Evolutionary conservation across 345 rosid genomes (phyloP).

Genomic region (Eucalyptus cladocalyx): DNA sequence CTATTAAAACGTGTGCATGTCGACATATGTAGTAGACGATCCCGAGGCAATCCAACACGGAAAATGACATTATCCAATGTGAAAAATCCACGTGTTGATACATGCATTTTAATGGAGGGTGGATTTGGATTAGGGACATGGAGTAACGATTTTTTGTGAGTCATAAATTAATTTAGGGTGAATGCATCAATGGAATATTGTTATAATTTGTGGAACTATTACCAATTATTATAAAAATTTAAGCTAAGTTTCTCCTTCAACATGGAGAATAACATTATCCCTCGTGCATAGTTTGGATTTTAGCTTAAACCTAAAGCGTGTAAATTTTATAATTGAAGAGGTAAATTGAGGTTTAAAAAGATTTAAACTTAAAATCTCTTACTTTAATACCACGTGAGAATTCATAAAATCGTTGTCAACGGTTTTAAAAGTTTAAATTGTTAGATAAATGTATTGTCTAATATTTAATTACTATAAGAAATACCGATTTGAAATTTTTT

Average conservation of each 20-base stretch:
- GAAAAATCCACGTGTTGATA: not conserved
- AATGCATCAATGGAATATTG: no score
- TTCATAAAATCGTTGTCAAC: fast-evolving
- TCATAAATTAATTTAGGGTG: not conserved
- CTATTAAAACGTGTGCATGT: not conserved
- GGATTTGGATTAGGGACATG: not conserved
- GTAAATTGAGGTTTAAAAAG: fast-evolving
- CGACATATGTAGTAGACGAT: not conserved
- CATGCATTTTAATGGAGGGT: not conserved
- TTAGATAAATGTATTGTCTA: fast-evolving
- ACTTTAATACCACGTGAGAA: fast-evolving
- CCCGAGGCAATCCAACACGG: not conserved
- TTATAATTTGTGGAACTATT: fast-evolving
- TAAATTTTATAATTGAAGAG: no score
- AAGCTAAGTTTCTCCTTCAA: no score
- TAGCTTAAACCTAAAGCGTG: no score
- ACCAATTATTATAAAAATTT: fast-evolving
- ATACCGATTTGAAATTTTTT: no score
- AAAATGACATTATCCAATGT: not conserved
- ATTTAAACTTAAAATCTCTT: no score
- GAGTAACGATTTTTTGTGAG: not conserved
- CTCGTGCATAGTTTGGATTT: no score
- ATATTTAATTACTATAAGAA: no score
- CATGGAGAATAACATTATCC: no score
- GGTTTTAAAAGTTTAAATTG: fast-evolving